Base-by-base conservation (phyloP, 1,284 basidiomycete genomes). In the Gastroboletus turbinatus region DNA sequence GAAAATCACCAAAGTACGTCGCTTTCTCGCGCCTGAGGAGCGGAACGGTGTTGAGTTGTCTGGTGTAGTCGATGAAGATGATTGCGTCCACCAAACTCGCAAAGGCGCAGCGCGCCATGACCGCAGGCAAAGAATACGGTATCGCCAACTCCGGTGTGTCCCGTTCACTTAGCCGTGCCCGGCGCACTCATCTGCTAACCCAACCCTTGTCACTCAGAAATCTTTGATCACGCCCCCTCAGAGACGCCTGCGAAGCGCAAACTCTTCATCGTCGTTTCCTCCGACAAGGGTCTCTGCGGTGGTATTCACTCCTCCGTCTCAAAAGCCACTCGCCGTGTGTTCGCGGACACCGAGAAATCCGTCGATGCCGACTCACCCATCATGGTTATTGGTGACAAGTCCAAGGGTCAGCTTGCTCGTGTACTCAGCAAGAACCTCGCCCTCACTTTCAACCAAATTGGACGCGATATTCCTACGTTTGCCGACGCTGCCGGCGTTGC, bases 261-360 rank as follows among this genome's bases (percentile, higher is more conserved):
- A 70, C 90, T 98, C 64, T 93, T 96, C 80, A 76, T 99, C 64
- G 92, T 96, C 74, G 76, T 96, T 68, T 97, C 96, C 48, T 98
- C 96, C 57, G 96, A 99, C 87, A 96, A 97, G 81, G 96, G 97
- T 79, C 92, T 99, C 57, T 99, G 96, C 75, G 97, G 97, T 79
- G 97, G 97, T 86, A 98, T 99, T 72, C 96, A 99, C 82, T 98
- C 96, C 42, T 95, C 94, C 59, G 92, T 99, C 69, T 84, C 92
- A 66, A 98, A 98, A 79, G 83, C 85, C 51, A 91, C 93, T 58
- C 92, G 92, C 66, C 82, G 82, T 59, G 87, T 84, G 48, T 68
- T 89, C 49, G 73, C 75, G 36, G 80, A 82, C 63, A 72, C 75
- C 49, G 74, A 76, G 53, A 78, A 80, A 45, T 77, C 84, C 48